A percentile compares a stretch with the other conserved stretches of the same genome.
phyloP scores from a whole-genome alignment of 176 grass and related monocot species.

The Lolium multiflorum region DNA sequence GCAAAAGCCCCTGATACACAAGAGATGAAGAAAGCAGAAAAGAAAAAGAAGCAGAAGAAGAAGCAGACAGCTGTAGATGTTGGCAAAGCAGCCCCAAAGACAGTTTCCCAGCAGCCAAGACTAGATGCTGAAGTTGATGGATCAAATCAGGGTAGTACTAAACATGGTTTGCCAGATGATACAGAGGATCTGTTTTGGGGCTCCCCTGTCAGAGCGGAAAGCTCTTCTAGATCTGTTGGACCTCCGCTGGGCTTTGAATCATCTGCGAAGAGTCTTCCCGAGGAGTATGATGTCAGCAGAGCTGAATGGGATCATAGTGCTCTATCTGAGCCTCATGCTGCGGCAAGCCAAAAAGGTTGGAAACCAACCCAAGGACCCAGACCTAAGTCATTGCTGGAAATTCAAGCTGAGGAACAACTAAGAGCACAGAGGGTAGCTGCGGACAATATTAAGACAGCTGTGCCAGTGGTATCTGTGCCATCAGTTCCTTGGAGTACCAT shows the following conservation, averaged over 20 bases:
- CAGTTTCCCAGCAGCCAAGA: slow-evolving; percentile 48
- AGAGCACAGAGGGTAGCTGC: slow-evolving; percentile 59
- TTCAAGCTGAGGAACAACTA: slow-evolving; percentile 94
- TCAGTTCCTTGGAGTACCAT: slow-evolving; percentile 73
- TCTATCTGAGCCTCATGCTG: slow-evolving; percentile 50
- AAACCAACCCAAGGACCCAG: slow-evolving; percentile 79
- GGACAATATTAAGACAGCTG: slow-evolving; percentile 40
- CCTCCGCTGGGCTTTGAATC: slow-evolving; percentile 32
- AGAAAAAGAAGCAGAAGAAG: slow-evolving; percentile 98
- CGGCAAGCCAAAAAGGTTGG: slow-evolving; percentile 61
- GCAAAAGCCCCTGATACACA: slow-evolving; percentile 52
- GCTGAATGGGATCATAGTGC: slow-evolving; percentile 55
- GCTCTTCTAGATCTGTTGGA: slow-evolving; percentile 30
- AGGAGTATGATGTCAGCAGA: slow-evolving; percentile 55
- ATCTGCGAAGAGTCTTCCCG: slow-evolving; percentile 43
- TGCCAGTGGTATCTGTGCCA: slow-evolving; percentile 37
- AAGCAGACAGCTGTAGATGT: slow-evolving; percentile 56
- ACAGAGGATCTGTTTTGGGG: slow-evolving; percentile 56
- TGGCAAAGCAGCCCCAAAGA: slow-evolving; percentile 62
- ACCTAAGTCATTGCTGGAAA: slow-evolving; percentile 92
- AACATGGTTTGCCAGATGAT: slow-evolving; percentile 56
- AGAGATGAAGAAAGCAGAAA: slow-evolving; percentile 83
- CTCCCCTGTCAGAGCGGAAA: slow-evolving; percentile 41
- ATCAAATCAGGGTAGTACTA: slow-evolving; percentile 58
- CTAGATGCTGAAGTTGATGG: slow-evolving; percentile 54